Percentiles rank a stretch among this genome's conserved stretches.
Evolutionary conservation across 495 filamentous ascomycete species (phyloP).

Genomic region (Hyphodiscus hymeniophilus): DNA sequence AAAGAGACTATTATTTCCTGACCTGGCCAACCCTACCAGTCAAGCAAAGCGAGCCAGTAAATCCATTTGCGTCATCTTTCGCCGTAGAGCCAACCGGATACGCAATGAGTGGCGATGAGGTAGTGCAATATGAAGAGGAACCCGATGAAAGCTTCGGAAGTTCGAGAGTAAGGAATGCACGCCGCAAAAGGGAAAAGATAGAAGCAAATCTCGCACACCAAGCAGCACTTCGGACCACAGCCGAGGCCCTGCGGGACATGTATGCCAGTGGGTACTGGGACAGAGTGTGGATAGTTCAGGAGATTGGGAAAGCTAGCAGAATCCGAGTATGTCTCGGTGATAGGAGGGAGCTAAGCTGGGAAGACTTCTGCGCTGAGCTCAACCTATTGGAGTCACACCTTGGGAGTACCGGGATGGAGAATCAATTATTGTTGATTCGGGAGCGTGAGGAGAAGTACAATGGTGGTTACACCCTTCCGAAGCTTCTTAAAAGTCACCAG

Average conservation of each 20-base stretch:
- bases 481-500: conserved; percentile 1
- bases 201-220: too few relatives aligned
- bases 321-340: not conserved
- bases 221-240: too few relatives aligned
- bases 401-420: not conserved
- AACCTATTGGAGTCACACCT: too few relatives aligned
- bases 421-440: not conserved
- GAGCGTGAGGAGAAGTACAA: not conserved
- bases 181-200: too few relatives aligned
- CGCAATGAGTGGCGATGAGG: not conserved
- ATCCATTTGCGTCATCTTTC: not conserved
- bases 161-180: too few relatives aligned
- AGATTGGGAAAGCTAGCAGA: conserved; percentile 1
- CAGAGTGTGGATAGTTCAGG: conserved; percentile 10
- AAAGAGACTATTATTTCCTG: too few relatives aligned
- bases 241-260: not conserved
- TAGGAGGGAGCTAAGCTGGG: not conserved
- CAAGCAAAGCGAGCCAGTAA: too few relatives aligned
- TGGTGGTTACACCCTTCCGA: conserved; percentile 1
- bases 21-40: too few relatives aligned
- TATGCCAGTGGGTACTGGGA: conserved; percentile 3
- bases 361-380: conserved; percentile 2
- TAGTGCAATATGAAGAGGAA: not conserved
- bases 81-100: not conserved
- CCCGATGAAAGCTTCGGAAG: not conserved